Conservation (phyloP, 1,139 yeast species). For the Lodderomyces metapsilosis region DNA sequence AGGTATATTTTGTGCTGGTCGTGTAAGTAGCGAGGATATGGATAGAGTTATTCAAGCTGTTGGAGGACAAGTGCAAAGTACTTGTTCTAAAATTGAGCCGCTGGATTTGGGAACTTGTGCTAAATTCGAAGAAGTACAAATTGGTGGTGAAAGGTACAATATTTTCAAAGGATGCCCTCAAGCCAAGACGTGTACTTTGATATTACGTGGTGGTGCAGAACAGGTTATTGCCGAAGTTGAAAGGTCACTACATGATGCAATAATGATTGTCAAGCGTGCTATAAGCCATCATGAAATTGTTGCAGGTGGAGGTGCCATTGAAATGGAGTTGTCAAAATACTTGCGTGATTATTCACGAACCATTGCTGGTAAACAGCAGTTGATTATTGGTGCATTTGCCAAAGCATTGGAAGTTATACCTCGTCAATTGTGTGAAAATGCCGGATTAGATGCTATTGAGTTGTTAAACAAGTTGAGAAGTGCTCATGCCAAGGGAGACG, state of each 20-base stretch:
- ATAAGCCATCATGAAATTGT: conserved; percentile 83
- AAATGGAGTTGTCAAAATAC: conserved; percentile 91
- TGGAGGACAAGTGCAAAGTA: conserved; percentile 89
- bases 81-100: conserved; percentile 70
- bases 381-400: conserved; percentile 88
- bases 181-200: conserved; percentile 89
- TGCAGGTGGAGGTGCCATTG: conserved; percentile 99
- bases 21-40: conserved; percentile 87
- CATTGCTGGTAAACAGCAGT: conserved; percentile 94
- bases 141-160: conserved; percentile 94
- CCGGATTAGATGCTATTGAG: conserved; percentile 96
- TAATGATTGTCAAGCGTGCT: conserved; percentile 96
- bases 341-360: conserved; percentile 84
- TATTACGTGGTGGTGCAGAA: conserved; percentile 96
- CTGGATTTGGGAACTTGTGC: conserved; percentile 86
- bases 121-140: conserved; percentile 85
- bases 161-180: conserved; percentile 89
- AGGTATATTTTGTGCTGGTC: conserved; percentile 94
- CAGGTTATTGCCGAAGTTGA: conserved; percentile 99
- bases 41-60: conserved; percentile 91
- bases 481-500: conserved; percentile 91
- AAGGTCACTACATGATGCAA: conserved; percentile 95
- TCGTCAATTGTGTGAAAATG: conserved; percentile 95
- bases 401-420: conserved; percentile 95
- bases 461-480: conserved; percentile 85